Conservation (phyloP, 768 basidiomycete genomes). For the Boletales sp. region DNA sequence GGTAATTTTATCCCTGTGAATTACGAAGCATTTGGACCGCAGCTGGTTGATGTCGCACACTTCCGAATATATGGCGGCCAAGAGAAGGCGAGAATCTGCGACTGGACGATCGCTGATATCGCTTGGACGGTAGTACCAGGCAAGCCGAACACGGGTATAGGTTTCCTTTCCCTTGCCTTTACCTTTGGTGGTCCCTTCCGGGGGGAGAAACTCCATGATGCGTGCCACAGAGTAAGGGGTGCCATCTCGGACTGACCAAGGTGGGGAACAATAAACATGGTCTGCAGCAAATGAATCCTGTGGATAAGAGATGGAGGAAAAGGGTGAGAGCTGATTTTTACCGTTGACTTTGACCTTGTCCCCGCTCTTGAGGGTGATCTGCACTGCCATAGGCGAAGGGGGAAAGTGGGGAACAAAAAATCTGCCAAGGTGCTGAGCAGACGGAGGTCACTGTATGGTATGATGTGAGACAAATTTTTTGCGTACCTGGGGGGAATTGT, state of each 20-base stretch:
- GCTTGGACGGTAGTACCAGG: constrained; percentile 95
- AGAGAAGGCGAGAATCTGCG: constrained; percentile 85
- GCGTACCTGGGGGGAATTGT: constrained; percentile 19
- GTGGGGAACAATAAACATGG: constrained; percentile 95
- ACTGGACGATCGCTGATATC: constrained; percentile 93
- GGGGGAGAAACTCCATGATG: constrained; percentile 94
- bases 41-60: constrained; percentile 93
- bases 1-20: constrained; percentile 92
- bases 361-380: constrained; percentile 71
- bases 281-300: constrained; percentile 52
- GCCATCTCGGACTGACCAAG: constrained; percentile 88
- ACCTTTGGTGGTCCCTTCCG: constrained; percentile 66
- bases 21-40: constrained; percentile 88
- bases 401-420: constrained; percentile 26
- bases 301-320: constrained; percentile 14
- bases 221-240: constrained; percentile 94
- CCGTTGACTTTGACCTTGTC: constrained; percentile 86
- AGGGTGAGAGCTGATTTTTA: constrained; percentile 37
- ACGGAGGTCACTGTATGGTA: not conserved
- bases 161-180: constrained; percentile 63
- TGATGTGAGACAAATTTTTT: constrained; percentile 14
- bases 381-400: constrained; percentile 25
- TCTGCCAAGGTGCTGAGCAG: constrained; percentile 11
- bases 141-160: constrained; percentile 82
- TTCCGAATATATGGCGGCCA: constrained; percentile 96